These are phyloP conservation scores for Colletotrichum salicis DNA, from an alignment of 2,329 filamentous ascomycete genomes.

Conservation along the genomic window DNA sequence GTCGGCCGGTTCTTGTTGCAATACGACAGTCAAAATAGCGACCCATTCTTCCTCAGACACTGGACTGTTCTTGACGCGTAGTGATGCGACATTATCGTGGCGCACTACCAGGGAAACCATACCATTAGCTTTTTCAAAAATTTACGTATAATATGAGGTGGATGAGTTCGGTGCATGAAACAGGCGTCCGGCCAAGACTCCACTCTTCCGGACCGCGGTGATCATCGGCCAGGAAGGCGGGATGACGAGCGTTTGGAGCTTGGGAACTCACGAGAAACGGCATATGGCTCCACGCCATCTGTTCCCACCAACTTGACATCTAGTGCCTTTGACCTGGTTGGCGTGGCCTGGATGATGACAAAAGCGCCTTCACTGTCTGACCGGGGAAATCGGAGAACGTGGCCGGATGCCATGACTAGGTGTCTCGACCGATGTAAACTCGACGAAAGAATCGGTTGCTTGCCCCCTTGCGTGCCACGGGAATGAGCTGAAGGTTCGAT, in stretches of 20 bases:
- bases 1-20: slow-evolving; percentile 62
- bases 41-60: slow-evolving; percentile 75
- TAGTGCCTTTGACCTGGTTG: slow-evolving; percentile 60
- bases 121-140: slow-evolving; percentile 13
- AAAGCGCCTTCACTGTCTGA: slow-evolving; percentile 62
- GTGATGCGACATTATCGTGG: slow-evolving; percentile 63
- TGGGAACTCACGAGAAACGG: slow-evolving; percentile 62
- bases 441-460: slow-evolving; percentile 5
- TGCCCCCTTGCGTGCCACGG: slow-evolving; percentile 6
- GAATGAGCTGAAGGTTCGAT: slow-evolving; percentile 12
- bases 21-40: slow-evolving; percentile 64
- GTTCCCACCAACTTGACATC: slow-evolving; percentile 76
- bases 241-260: slow-evolving; percentile 31
- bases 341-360: slow-evolving; percentile 69
- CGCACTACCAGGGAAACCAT: slow-evolving; percentile 33
- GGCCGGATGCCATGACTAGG: slow-evolving; percentile 25
- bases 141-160: slow-evolving; percentile 4
- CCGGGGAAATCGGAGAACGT: slow-evolving; percentile 68
- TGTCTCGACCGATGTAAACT: neutral
- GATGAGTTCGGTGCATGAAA: slow-evolving; percentile 38
- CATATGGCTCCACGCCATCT: slow-evolving; percentile 72
- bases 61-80: slow-evolving; percentile 65
- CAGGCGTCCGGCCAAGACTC: slow-evolving; percentile 23
- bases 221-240: slow-evolving; percentile 29
- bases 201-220: slow-evolving; percentile 30